Evolutionary conservation across 306 rosid genomes (phyloP).

Genomic region (Dicorynia guianensis): DNA sequence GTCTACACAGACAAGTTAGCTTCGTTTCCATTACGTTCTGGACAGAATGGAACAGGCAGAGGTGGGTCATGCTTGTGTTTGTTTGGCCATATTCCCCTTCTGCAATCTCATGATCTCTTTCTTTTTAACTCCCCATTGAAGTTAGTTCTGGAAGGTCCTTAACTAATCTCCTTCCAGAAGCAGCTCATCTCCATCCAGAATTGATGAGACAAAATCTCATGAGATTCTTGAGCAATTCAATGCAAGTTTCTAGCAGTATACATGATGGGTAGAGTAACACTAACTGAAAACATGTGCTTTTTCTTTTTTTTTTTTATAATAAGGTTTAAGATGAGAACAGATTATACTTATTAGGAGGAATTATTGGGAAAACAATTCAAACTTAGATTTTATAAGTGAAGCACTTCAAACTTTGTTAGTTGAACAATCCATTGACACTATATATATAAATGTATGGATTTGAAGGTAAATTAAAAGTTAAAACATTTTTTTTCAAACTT

Average conservation of each 20-base stretch:
- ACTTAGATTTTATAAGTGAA: too few species aligned
- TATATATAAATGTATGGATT: too few species aligned
- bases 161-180: constrained; percentile 11
- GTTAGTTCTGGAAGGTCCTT: neutral
- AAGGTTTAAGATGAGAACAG: too few species aligned
- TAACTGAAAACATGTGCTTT: too few species aligned
- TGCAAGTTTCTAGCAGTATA: neutral
- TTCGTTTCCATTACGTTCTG: constrained; percentile 19
- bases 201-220: neutral
- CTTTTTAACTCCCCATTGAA: constrained; percentile 14
- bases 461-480: too few species aligned
- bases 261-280: too few species aligned
- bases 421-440: too few species aligned
- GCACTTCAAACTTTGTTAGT: too few species aligned
- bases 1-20: constrained; percentile 44
- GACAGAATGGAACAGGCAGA: constrained; percentile 17
- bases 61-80: constrained; percentile 40
- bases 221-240: constrained; percentile 5
- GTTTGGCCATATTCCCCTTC: constrained; percentile 9
- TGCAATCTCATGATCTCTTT: constrained; percentile 14
- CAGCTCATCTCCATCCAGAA: neutral
- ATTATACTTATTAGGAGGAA: too few species aligned
- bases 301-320: too few species aligned
- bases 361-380: too few species aligned
- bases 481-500: too few species aligned